Evolutionary conservation across 768 basidiomycete genomes (phyloP).

Genomic region (Tylopilus sp.): DNA sequence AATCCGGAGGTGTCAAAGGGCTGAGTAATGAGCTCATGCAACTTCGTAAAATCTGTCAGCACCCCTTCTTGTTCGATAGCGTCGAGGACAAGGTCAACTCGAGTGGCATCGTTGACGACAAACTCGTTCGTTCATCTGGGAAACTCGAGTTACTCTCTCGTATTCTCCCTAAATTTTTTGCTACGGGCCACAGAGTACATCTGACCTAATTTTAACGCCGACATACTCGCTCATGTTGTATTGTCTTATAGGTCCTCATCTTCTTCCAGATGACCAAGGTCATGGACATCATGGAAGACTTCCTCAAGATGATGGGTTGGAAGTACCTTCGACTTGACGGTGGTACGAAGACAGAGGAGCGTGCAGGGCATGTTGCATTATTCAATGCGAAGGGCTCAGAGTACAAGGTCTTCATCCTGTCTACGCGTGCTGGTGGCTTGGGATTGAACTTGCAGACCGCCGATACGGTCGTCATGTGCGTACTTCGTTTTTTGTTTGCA

Average conservation of each 20-base stretch:
- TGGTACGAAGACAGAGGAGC: slow-evolving; percentile 94
- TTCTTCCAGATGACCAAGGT: slow-evolving; percentile 99
- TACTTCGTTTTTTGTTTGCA: slow-evolving; percentile 10
- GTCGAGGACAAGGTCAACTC: slow-evolving; percentile 95
- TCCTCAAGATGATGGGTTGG: slow-evolving; percentile 81
- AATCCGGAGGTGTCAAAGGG: slow-evolving; percentile 78
- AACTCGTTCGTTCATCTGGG: slow-evolving; percentile 81
- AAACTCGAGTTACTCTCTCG: slow-evolving; percentile 92
- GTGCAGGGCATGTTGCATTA: slow-evolving; percentile 76
- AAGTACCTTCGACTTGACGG: slow-evolving; percentile 93
- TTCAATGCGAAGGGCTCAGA: slow-evolving; percentile 92
- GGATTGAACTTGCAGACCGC: slow-evolving; percentile 95
- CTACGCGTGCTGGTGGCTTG: slow-evolving; percentile 90
- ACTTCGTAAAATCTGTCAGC: slow-evolving; percentile 96
- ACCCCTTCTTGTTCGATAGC: slow-evolving; percentile 93
- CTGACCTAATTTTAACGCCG: not conserved
- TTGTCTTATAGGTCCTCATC: slow-evolving; percentile 71
- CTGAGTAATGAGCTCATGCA: slow-evolving; percentile 96
- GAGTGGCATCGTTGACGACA: slow-evolving; percentile 75
- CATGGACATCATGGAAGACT: slow-evolving; percentile 98
- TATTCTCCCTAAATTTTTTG: slow-evolving; percentile 92
- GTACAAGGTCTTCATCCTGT: slow-evolving; percentile 88
- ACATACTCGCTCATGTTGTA: not conserved
- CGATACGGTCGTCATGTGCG: slow-evolving; percentile 93
- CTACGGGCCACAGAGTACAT: slow-evolving; percentile 82